Evolutionary conservation across 2,329 filamentous ascomycete genomes (phyloP).

Genomic region (Neonectria hederae): DNA sequence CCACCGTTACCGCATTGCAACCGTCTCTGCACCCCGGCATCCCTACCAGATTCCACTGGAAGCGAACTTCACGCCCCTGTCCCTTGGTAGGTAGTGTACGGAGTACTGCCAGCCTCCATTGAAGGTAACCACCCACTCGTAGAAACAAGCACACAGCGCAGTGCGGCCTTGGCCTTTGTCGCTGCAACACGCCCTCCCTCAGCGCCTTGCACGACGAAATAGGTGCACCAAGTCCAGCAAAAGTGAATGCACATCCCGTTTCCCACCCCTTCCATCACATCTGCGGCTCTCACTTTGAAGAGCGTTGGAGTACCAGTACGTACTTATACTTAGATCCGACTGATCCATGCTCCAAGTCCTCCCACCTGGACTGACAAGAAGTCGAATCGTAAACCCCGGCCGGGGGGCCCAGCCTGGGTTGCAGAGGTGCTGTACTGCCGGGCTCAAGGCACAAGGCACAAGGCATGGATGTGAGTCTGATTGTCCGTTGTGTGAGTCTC

Average conservation of each 20-base stretch:
- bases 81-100: constrained; percentile 19
- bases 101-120: constrained; percentile 32
- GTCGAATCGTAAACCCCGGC: constrained; percentile 16
- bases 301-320: neutral
- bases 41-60: constrained; percentile 34
- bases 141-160: neutral
- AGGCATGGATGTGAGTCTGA: constrained; percentile 21
- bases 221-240: neutral
- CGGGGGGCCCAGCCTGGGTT: constrained; percentile 23
- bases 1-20: constrained; percentile 38
- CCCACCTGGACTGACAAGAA: constrained; percentile 30
- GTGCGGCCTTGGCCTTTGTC: neutral
- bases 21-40: constrained; percentile 30
- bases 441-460: constrained; percentile 8
- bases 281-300: neutral
- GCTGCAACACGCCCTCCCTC: constrained; percentile 3
- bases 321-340: constrained; percentile 25
- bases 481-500: constrained; percentile 16
- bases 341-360: constrained; percentile 30
- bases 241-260: neutral
- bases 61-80: constrained; percentile 37
- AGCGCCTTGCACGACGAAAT: neutral
- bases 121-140: constrained; percentile 10
- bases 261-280: constrained; percentile 7
- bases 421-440: constrained; percentile 6